Base-by-base conservation (phyloP, 495 filamentous ascomycete species). In the Penicillium pancosmium region DNA sequence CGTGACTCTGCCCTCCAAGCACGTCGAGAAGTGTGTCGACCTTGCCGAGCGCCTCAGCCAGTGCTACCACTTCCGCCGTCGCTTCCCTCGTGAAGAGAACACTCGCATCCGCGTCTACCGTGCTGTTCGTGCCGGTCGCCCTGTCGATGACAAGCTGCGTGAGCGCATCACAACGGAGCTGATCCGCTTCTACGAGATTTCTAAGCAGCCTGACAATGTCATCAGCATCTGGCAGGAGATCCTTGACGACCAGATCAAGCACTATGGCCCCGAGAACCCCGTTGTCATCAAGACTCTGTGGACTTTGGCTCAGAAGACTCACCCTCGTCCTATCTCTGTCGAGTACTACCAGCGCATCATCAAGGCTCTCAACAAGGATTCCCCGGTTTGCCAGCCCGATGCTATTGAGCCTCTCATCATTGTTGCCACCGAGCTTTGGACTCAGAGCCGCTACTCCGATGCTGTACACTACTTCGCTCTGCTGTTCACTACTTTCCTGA, bases 331-430 rank as follows among this genome's bases (percentile, higher is more conserved):
- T 2, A 57, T 69, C 18, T 73, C 65, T 12, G 59, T 77, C 8
- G 71, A 73, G 40, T 77, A 77, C 57, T 77, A 77, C 49, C 69
- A 70, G 40, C 74, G 65, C 33, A 74, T 77, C 27, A 65, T 77
- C 16, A 53, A 52, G 15, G 61, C 68, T 16, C 40, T 77, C 46
- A 77, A 77, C 60, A 74, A 75, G 57, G 67, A 73, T 18, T 62
- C 72, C 0, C 60, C 65, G 18, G 55, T 47, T 27, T 74, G 69
- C 61, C 58, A 71, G 18, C 67, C 68, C 0, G 69, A 73, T 11
- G 74, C 74, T 3, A 63, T 77, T 23, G 72, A 77, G 54, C 69
- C 72, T 0, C 54, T 77, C 5, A 50, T 75, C n/a, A 68, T 77
- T 35, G 69, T 77, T 13, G 62, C 66, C n/a, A 74, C 63, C 5